These are phyloP conservation scores for Ophiocordyceps robertsii DNA, from an alignment of 2,329 filamentous ascomycete species.

Conservation along the genomic window DNA sequence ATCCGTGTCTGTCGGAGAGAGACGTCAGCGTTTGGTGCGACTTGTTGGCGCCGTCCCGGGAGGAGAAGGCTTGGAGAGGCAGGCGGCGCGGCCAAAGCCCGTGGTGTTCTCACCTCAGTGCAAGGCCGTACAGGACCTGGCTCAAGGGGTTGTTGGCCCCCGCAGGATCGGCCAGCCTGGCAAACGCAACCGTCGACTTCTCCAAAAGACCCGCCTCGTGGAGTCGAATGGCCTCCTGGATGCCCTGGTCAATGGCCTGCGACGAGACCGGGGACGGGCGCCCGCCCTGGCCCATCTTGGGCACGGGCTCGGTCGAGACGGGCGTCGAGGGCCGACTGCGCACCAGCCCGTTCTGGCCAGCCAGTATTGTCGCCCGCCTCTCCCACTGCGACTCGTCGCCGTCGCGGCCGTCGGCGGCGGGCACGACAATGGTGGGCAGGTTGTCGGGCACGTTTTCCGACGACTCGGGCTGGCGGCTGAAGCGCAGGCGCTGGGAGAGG, in stretches of 20 bases:
- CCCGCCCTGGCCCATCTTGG: background rate
- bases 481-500: constrained; percentile 58
- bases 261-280: constrained; percentile 24
- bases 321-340: constrained; percentile 29
- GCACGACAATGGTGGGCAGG: constrained; percentile 57
- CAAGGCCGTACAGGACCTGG: constrained; percentile 90
- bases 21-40: background rate
- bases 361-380: constrained; percentile 80
- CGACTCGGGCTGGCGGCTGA: constrained; percentile 42
- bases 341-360: constrained; percentile 43
- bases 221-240: constrained; percentile 88
- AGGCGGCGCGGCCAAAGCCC: too few species aligned
- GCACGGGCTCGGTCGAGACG: constrained; percentile 6
- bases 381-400: constrained; percentile 72
- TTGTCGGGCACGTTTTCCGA: constrained; percentile 67
- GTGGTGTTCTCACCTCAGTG: constrained; percentile 50
- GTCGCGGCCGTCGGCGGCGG: constrained; percentile 25
- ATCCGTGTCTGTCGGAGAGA: constrained; percentile 57
- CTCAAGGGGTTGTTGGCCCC: constrained; percentile 86
- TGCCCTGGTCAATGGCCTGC: constrained; percentile 51
- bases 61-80: too few species aligned
- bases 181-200: constrained; percentile 75
- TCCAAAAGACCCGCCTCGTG: constrained; percentile 76
- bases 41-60: too few species aligned
- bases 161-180: constrained; percentile 64